Percentiles rank a stretch among this genome's conserved stretches.
phyloP scores from a whole-genome alignment of 305 asterid genomes.

The Plantago coronopus region DNA sequence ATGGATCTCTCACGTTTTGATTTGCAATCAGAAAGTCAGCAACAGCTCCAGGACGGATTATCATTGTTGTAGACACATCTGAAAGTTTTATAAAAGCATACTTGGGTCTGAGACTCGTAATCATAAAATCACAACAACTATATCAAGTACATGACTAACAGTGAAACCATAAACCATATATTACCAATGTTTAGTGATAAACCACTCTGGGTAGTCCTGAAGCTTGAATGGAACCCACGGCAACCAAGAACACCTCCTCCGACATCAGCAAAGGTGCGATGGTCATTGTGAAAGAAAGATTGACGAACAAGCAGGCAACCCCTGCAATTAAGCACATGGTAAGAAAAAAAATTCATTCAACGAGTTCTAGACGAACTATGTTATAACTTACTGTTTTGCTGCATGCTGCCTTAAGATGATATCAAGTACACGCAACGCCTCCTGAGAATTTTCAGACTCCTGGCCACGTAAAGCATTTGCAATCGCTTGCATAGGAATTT shows the following conservation, averaged over 20 bases:
- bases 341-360: not conserved
- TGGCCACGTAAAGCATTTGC: constrained; percentile 67
- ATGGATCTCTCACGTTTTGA: constrained; percentile 49
- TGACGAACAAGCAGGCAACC: constrained; percentile 58
- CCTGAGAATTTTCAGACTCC: constrained; percentile 62
- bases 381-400: constrained; percentile 55
- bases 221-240: constrained; percentile 54
- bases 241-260: constrained; percentile 61
- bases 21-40: constrained; percentile 48
- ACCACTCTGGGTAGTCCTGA: constrained; percentile 49
- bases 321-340: constrained; percentile 27
- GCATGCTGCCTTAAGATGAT: constrained; percentile 68
- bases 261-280: constrained; percentile 36
- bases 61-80: constrained; percentile 82
- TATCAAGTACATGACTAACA: not conserved
- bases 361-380: not conserved
- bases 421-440: constrained; percentile 61
- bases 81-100: constrained; percentile 12
- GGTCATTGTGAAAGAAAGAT: constrained; percentile 47
- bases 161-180: not conserved
- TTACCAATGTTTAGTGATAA: constrained; percentile 52
- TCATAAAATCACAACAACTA: no score
- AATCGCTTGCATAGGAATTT: constrained; percentile 59
- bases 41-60: constrained; percentile 69
- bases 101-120: not conserved